Conservation (phyloP, 768 basidiomycete species). For the Infundibulicybe gibba region DNA sequence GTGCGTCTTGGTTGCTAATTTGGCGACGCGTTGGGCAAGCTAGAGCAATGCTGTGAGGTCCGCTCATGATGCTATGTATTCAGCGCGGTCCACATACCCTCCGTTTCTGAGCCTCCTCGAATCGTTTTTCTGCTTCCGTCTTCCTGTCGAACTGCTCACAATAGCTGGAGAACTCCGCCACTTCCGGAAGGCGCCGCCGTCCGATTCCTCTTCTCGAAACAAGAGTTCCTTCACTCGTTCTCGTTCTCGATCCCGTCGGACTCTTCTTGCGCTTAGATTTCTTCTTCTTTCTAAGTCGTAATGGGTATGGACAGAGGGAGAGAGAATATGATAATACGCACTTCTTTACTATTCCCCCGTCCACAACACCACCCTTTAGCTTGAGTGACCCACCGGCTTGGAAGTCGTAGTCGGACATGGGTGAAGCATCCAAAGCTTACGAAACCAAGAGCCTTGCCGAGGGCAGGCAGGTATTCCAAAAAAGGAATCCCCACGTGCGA, state of each 20-base stretch:
- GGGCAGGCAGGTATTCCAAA: constrained; percentile 7
- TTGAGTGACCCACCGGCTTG: constrained; percentile 87
- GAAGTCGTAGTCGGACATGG: constrained; percentile 84
- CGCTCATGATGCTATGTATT: not conserved
- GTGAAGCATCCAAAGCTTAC: no score
- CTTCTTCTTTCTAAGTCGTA: constrained; percentile 74
- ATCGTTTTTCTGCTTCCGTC: constrained; percentile 85
- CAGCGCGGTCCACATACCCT: constrained; percentile 47
- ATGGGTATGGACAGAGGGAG: constrained; percentile 6
- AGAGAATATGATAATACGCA: constrained; percentile 28
- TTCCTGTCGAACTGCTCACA: constrained; percentile 53
- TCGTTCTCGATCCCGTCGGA: constrained; percentile 39
- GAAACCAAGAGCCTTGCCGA: constrained; percentile 4
- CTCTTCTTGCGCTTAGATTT: constrained; percentile 66
- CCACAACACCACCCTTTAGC: constrained; percentile 77
- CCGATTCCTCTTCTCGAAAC: constrained; percentile 43
- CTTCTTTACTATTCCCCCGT: constrained; percentile 85
- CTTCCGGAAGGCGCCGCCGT: constrained; percentile 50
- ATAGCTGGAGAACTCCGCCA: constrained; percentile 58
- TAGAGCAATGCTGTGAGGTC: constrained; percentile 22
- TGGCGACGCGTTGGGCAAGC: constrained; percentile 74
- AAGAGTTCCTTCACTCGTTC: constrained; percentile 49
- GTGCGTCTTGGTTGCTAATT: constrained; percentile 80
- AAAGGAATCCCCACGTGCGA: not conserved
- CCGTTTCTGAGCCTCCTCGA: constrained; percentile 82